Base-by-base conservation (phyloP, 768 basidiomycete species). In the Sarcodon sp. region DNA sequence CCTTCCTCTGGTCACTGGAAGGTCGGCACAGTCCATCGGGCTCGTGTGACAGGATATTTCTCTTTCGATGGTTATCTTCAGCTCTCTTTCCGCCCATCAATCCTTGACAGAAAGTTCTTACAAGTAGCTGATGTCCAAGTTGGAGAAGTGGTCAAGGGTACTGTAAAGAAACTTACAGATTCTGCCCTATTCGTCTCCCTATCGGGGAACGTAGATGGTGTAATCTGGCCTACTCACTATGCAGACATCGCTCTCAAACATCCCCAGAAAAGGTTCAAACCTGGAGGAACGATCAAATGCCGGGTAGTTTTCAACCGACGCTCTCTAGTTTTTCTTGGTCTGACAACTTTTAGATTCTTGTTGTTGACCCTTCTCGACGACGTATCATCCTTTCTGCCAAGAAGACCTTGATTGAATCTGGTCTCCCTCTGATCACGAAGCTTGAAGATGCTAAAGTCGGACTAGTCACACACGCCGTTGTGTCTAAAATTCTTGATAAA, bases 241-340 rank as follows among this genome's bases (percentile, higher is more conserved):
- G 91, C 96, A 9, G 96, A 99, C 62, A 92, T 98, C 57, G 61
- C 69, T n/a, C 72, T 98, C 55, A 96, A 92, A 60, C 87, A 97
- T 60, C 94, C 94, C 8, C 80, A 89, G 38, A 88, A 82, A 65
- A 76, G 83, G 51, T 99, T 96, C 69, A 92, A 89, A 59, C 67
- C 73, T 16, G 93, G 92, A 21, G 72, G 74, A 3, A 75, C 61
- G 46, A 84, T 97, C 63, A 94, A 87, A 67, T 92, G 89, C 55
- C 70, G 89, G 50, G 92, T 91, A 64, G 6, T 82, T 66, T 1
- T 21, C 46, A 10, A 36, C 33, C 6, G n/a, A 11, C 18, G 18
- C 3, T 10, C 15, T 11, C 6, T 43, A 35, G 11, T 41, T 47
- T 36, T 45, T 49, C 37, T 43, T 46, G 37, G 41, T n/a, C 51